Evolutionary conservation across 352 stramenopile species (phyloP).

Genomic region (Thalassiosira livingstoniorum): DNA sequence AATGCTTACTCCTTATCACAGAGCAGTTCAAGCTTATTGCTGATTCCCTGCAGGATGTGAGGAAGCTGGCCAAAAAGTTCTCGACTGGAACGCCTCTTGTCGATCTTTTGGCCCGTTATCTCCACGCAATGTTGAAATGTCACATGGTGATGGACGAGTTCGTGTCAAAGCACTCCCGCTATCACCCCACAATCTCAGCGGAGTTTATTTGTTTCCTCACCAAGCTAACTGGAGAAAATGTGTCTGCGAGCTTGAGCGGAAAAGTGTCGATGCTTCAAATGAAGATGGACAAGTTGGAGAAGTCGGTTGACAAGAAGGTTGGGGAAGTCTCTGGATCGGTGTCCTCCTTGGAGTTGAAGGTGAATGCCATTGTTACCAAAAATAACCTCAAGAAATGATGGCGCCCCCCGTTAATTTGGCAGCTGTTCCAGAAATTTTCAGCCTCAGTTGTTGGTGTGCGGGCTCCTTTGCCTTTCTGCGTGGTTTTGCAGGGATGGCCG

Average conservation of each 20-base stretch:
- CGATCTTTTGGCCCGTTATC: background rate
- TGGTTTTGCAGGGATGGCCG: background rate
- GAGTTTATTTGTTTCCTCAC: slow-evolving; percentile 21
- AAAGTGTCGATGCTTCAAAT: background rate
- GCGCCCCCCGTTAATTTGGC: background rate
- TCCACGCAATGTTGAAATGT: background rate
- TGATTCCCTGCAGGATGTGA: background rate
- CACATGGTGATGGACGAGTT: slow-evolving; percentile 5
- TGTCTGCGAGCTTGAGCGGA: background rate
- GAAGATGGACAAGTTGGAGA: background rate
- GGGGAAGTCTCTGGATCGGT: background rate
- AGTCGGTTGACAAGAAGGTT: background rate
- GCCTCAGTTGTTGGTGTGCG: background rate
- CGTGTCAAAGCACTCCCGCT: background rate
- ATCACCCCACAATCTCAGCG: slow-evolving; percentile 4
- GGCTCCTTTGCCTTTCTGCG: background rate
- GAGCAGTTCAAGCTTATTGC: background rate
- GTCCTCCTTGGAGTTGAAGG: background rate
- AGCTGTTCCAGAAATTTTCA: background rate
- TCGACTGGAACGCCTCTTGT: background rate
- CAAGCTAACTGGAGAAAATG: slow-evolving; percentile 17
- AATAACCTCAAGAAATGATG: background rate
- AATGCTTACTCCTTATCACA: no score
- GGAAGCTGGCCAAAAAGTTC: background rate
- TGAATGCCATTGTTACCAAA: background rate